These are phyloP conservation scores for Spinacia oleracea DNA, from an alignment of 179 eudicot species.

Conservation along the genomic window DNA sequence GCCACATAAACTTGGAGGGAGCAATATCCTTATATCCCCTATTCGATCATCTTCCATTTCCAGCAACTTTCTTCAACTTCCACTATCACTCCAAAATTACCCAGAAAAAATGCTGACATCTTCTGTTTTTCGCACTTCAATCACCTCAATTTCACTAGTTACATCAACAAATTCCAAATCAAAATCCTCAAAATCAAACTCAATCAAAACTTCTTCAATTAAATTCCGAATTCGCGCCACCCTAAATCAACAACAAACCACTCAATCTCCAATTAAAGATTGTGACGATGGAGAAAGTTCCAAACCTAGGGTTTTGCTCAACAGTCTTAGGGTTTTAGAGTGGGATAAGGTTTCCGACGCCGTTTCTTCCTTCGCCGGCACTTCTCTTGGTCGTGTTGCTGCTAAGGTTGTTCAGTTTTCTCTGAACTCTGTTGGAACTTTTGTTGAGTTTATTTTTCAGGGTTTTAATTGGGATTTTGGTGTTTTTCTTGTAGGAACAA, in stretches of 20 bases:
- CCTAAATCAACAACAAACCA: slow-evolving; percentile 12
- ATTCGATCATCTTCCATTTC: not conserved
- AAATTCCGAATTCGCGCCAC: slow-evolving; percentile 32
- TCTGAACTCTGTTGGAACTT: not conserved
- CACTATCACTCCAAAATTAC: not conserved
- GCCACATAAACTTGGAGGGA: not conserved
- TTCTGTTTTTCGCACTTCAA: slow-evolving; percentile 11
- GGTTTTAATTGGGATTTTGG: slow-evolving; percentile 5
- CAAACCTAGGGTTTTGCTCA: slow-evolving; percentile 44
- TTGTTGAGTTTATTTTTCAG: slow-evolving; percentile 7
- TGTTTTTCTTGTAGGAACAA: slow-evolving; percentile 54
- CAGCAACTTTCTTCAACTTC: not conserved
- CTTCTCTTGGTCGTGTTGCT: slow-evolving; percentile 68
- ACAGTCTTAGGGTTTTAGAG: slow-evolving; percentile 71
- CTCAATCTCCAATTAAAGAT: slow-evolving; percentile 11
- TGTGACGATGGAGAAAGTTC: slow-evolving; percentile 1
- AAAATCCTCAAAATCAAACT: slow-evolving; percentile 8
- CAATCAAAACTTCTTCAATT: slow-evolving; percentile 17
- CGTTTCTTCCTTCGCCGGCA: slow-evolving; percentile 86
- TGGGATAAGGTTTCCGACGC: slow-evolving; percentile 90
- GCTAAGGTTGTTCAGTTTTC: slow-evolving; percentile 48
- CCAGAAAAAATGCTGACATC: slow-evolving; percentile 20
- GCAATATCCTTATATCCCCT: not conserved
- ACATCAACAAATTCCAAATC: slow-evolving; percentile 7
- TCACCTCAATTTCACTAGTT: slow-evolving; percentile 14